A percentile compares a stretch with the other conserved stretches of the same genome.
phyloP scores from a whole-genome alignment of 2,329 filamentous ascomycete genomes.

The Berkeleyomyces rouxiae region DNA sequence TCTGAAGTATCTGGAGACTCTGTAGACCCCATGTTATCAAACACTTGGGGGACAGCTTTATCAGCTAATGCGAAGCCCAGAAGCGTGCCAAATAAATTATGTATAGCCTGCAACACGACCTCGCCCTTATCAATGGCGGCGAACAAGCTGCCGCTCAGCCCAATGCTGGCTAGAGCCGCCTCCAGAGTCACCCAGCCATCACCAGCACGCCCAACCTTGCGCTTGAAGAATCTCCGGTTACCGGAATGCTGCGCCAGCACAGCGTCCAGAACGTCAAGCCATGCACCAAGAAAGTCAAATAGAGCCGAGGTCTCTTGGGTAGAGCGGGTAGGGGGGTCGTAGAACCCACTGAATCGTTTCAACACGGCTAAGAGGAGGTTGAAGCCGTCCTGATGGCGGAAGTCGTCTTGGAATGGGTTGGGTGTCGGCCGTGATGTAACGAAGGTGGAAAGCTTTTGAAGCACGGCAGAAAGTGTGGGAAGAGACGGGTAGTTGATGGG shows the following conservation, averaged over 20 bases:
- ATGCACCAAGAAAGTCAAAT: slow-evolving; percentile 52
- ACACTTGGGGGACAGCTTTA: slow-evolving; percentile 54
- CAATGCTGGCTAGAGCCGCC: slow-evolving; percentile 51
- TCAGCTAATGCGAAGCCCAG: slow-evolving; percentile 69
- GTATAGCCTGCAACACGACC: slow-evolving; percentile 37
- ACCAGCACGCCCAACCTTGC: slow-evolving; percentile 42
- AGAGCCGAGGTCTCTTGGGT: slow-evolving; percentile 46
- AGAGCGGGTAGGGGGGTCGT: slow-evolving; percentile 47
- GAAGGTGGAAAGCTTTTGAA: slow-evolving; percentile 51
- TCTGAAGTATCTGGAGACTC: neutral
- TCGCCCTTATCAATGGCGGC: neutral
- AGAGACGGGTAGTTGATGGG: slow-evolving; percentile 29
- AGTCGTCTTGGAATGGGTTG: slow-evolving; percentile 53
- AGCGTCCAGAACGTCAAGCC: slow-evolving; percentile 59
- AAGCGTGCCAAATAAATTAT: slow-evolving; percentile 67
- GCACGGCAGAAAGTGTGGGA: slow-evolving; percentile 33
- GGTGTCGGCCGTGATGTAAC: slow-evolving; percentile 31
- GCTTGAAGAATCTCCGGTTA: slow-evolving; percentile 75
- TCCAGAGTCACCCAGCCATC: slow-evolving; percentile 68
- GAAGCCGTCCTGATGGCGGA: slow-evolving; percentile 67
- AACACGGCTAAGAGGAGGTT: slow-evolving; percentile 54
- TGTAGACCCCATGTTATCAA: slow-evolving; percentile 29
- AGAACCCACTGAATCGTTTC: slow-evolving; percentile 56
- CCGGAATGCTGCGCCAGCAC: slow-evolving; percentile 64
- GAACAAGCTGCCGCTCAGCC: slow-evolving; percentile 43